Evolutionary conservation across 805 yeast genomes (phyloP), one percentile per base, ranked within the genome.

Genomic region (Grigorovia transvaalensis): DNA sequence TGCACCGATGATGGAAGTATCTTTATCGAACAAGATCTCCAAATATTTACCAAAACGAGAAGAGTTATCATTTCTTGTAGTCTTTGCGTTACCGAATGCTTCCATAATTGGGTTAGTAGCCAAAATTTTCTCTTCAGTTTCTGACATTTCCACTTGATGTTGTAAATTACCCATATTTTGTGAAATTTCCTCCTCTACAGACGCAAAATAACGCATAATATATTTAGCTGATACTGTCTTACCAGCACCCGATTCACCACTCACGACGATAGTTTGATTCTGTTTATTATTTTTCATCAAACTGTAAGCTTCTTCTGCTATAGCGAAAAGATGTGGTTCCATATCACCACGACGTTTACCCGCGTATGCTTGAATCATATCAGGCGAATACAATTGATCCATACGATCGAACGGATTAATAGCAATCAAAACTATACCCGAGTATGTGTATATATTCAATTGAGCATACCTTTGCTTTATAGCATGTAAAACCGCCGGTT

Each of bases 201-300:
- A 83, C 3, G 98, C 98, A 68, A 91, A 90, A 70, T 90, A 91
- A 68, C 98, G 81, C 98, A 91, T 91, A 57, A 91, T 91, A 69
- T 87, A 91, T 67, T 91, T 91, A 43, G 99, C 99, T 56, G 93
- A 83, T 44, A 91, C 98, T 4, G 98, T 93, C 64, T 91, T 93
- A 69, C 99, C 99, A 30, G 99, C 98, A 70, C 99, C 99, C 7
- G 96, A 87, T 71, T 91, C 99, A 71, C 99, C 99, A 60, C 90
- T 82, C 17, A 91, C 98, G 17, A 91, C 96, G 56, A 91, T 90
- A 1, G 99, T 91, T 71, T 91, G 99, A 71, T 91, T 90, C 60
- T 80, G 76, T 44, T 79, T 74, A 60, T 88, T 95, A 48, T 83
- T 77, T 62, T 86, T 85, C 99, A 91, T 91, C 65, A 95, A 84